Conservation (phyloP, 2,329 filamentous ascomycete species). For the Alternaria alternata region DNA sequence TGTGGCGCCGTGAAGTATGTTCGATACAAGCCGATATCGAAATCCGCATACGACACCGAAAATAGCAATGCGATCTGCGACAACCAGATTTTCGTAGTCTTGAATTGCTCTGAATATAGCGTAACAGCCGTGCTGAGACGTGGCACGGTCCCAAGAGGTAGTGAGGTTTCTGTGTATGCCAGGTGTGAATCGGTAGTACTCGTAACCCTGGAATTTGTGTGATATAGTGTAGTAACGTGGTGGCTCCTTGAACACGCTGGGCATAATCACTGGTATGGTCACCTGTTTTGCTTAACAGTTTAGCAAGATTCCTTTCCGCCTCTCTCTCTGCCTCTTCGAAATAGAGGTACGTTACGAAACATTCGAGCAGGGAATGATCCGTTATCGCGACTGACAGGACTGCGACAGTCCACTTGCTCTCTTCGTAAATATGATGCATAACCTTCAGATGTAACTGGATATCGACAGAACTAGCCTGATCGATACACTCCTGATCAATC, state of each 20-base stretch:
- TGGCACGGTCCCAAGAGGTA: too few relatives aligned
- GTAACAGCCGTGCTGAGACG: too few relatives aligned
- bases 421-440: background rate
- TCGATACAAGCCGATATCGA: background rate
- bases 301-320: too few relatives aligned
- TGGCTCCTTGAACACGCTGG: too few relatives aligned
- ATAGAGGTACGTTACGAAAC: background rate
- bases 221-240: background rate
- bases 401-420: background rate
- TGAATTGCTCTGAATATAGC: background rate
- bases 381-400: background rate
- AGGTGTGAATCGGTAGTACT: too few relatives aligned
- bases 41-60: background rate
- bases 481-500: background rate
- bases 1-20: background rate
- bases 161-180: too few relatives aligned
- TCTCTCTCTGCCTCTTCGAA: too few relatives aligned
- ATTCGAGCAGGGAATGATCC: background rate
- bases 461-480: background rate
- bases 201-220: background rate
- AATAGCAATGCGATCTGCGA: background rate
- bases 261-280: too few relatives aligned
- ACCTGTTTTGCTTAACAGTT: fast-evolving
- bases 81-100: background rate
- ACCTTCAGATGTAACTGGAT: background rate